Conservation (phyloP, 164 flowering plant genomes). For the Stephania yunnanensis region DNA sequence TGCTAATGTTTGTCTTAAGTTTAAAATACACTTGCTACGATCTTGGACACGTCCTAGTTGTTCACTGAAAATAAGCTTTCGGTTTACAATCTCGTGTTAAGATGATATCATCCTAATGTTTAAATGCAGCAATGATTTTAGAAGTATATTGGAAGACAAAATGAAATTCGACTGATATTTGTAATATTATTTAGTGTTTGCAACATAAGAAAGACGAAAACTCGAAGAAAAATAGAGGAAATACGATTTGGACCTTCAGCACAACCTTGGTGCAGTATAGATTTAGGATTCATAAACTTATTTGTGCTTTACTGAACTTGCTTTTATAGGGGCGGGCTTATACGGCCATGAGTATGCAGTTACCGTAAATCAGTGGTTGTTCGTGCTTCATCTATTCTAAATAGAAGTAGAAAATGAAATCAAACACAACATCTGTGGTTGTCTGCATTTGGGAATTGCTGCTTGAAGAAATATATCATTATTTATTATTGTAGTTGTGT, state of each 20-base stretch:
- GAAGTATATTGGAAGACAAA: too few relatives aligned
- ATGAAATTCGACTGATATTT: too few relatives aligned
- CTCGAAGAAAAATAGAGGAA: too few relatives aligned
- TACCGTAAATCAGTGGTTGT: too few relatives aligned
- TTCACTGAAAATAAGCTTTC: not conserved
- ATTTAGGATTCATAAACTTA: not conserved
- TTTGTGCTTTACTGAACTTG: not conserved
- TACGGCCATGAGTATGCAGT: not conserved
- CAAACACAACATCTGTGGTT: not conserved
- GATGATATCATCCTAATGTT: not conserved
- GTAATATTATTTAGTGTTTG: not conserved
- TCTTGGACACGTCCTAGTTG: not conserved
- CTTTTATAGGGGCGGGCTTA: not conserved
- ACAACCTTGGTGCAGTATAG: not conserved
- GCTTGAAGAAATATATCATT: too few relatives aligned
- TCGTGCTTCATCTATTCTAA: not conserved
- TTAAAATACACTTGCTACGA: not conserved
- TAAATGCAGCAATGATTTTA: too few relatives aligned
- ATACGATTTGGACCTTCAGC: not conserved
- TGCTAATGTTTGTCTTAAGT: not conserved
- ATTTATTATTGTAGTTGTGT: too few relatives aligned
- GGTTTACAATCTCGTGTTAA: not conserved
- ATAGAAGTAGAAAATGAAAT: not conserved
- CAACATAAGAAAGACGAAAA: not conserved
- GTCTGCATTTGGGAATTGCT: too few relatives aligned